These are phyloP conservation scores for Hemisphaericaspora subhashii DNA, from an alignment of 1,139 yeast species.

Conservation along the genomic window DNA sequence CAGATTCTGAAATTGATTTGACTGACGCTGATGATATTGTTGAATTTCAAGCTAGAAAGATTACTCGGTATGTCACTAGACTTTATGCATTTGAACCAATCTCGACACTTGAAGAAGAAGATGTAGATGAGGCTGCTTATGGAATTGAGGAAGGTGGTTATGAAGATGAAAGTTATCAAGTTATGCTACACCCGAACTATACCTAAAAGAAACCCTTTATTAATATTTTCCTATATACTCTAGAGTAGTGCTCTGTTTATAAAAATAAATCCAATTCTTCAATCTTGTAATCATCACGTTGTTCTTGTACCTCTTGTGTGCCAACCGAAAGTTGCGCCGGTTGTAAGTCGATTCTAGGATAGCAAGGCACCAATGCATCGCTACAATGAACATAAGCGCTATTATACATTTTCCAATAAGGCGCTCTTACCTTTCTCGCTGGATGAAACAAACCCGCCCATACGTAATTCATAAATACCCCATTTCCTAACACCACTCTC, in stretches of 20 bases:
- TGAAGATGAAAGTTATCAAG: constrained; percentile 8
- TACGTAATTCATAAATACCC: constrained; percentile 69
- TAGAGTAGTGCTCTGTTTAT: constrained; percentile 15
- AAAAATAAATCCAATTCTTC: constrained; percentile 41
- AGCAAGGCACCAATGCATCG: constrained; percentile 80
- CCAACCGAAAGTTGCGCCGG: not conserved
- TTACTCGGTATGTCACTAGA: constrained; percentile 46
- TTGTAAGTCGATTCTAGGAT: constrained; percentile 58
- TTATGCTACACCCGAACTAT: constrained; percentile 4
- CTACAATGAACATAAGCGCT: constrained; percentile 70
- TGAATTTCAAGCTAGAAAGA: constrained; percentile 52
- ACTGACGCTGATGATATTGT: constrained; percentile 39
- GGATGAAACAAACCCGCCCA: constrained; percentile 95
- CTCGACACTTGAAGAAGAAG: not conserved
- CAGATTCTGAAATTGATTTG: constrained; percentile 20
- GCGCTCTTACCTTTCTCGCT: constrained; percentile 78
- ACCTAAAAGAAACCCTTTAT: not conserved
- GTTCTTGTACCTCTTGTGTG: constrained; percentile 15
- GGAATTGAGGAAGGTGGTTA: constrained; percentile 12
- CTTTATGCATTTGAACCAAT: constrained; percentile 36
- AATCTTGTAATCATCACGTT: constrained; percentile 22
- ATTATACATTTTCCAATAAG: constrained; percentile 87
- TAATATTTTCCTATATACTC: not conserved
- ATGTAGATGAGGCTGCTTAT: constrained; percentile 10
- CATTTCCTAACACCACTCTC: constrained; percentile 73